These are phyloP conservation scores for Phyllosticta capitalensis DNA, from an alignment of 2,329 filamentous ascomycete species.

Conservation along the genomic window DNA sequence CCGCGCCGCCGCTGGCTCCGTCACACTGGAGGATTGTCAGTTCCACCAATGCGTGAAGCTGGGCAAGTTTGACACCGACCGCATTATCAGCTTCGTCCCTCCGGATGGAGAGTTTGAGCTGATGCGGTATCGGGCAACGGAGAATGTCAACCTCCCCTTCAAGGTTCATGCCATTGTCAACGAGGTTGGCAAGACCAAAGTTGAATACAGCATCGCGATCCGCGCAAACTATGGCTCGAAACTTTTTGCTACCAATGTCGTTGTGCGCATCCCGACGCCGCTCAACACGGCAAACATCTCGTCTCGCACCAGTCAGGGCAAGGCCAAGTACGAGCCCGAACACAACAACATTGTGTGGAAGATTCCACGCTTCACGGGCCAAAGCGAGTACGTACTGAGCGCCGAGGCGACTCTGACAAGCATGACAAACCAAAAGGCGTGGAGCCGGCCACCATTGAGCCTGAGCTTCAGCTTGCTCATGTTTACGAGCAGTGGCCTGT, in stretches of 20 bases:
- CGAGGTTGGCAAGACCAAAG: slow-evolving; percentile 91
- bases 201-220: slow-evolving; percentile 96
- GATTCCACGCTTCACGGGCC: slow-evolving; percentile 96
- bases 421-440: slow-evolving; percentile 97
- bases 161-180: slow-evolving; percentile 98
- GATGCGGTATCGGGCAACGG: slow-evolving; percentile 95
- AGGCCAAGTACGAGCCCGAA: slow-evolving; percentile 95
- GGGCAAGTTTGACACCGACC: slow-evolving; percentile 90
- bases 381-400: slow-evolving; percentile 89
- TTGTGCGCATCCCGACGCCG: slow-evolving; percentile 88
- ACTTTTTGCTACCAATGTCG: slow-evolving; percentile 92
- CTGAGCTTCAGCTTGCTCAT: slow-evolving; percentile 90
- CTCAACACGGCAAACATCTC: slow-evolving; percentile 92
- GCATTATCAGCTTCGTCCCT: slow-evolving; percentile 94
- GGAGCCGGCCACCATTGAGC: slow-evolving; percentile 86
- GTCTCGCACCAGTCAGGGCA: slow-evolving; percentile 87
- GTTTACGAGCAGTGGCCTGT: slow-evolving; percentile 90
- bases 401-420: slow-evolving; percentile 88
- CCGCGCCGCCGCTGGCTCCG: slow-evolving; percentile 87
- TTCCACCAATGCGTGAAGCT: slow-evolving; percentile 99
- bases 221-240: slow-evolving; percentile 95
- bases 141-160: slow-evolving; percentile 97
- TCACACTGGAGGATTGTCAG: slow-evolving; percentile 94
- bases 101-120: slow-evolving; percentile 97
- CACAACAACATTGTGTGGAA: slow-evolving; percentile 99